These are phyloP conservation scores for Cryptococcus maquisensis DNA, from an alignment of 1,284 basidiomycete genomes.

Conservation along the genomic window DNA sequence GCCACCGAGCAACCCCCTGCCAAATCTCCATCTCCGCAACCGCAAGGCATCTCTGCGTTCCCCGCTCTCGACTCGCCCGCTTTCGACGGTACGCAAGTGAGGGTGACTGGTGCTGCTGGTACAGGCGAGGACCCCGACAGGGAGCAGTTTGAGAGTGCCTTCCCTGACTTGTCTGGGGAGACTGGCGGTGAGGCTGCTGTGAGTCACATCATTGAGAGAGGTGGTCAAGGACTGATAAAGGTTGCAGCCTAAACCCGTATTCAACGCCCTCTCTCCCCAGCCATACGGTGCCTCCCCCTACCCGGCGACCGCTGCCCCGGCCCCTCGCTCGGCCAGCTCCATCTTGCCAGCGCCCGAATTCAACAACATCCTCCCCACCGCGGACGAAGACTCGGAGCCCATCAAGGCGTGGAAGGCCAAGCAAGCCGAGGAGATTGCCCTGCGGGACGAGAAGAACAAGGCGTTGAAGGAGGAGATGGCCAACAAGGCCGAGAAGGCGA, in stretches of 20 bases:
- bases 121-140: conserved; percentile 62
- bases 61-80: conserved; percentile 57
- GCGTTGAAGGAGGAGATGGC: conserved; percentile 79
- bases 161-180: conserved; percentile 72
- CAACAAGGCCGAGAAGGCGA: conserved; percentile 81
- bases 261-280: conserved; percentile 42
- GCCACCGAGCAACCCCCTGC: conserved; percentile 10
- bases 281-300: conserved; percentile 48
- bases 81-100: conserved; percentile 52
- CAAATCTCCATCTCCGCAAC: conserved; percentile 18
- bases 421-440: conserved; percentile 79
- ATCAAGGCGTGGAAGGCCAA: conserved; percentile 85
- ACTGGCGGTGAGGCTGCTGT: conserved; percentile 21
- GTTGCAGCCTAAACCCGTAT: conserved; percentile 36
- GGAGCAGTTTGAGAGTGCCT: conserved; percentile 84
- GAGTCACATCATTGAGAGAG: conserved; percentile 8
- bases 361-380: conserved; percentile 37
- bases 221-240: neutral
- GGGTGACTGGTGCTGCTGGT: conserved; percentile 64
- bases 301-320: conserved; percentile 47
- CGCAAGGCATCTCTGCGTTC: conserved; percentile 57
- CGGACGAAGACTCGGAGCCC: conserved; percentile 80
- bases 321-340: conserved; percentile 57
- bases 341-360: conserved; percentile 57
- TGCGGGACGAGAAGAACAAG: conserved; percentile 73